Conservation (phyloP, 768 basidiomycete genomes). For the Myochromella boudieri region DNA sequence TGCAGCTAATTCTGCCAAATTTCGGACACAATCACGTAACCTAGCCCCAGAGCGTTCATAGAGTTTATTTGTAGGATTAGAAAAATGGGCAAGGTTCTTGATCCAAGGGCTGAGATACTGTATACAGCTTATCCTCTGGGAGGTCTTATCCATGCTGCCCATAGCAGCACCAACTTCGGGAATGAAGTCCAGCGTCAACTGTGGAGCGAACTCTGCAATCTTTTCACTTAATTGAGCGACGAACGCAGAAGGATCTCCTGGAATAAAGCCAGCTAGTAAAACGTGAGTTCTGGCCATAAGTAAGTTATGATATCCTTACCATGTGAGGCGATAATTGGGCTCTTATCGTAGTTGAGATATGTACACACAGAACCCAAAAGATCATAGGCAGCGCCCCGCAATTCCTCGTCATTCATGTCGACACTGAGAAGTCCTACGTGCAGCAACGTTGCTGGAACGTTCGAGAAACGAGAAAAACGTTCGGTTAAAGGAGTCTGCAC, state of each 20-base stretch:
- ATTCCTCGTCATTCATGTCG: conserved; percentile 68
- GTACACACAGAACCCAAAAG: conserved; percentile 75
- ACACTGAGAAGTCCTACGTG: conserved; percentile 84
- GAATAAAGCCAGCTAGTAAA: conserved; percentile 64
- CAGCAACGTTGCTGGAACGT: conserved; percentile 83
- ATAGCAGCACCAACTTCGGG: conserved; percentile 78
- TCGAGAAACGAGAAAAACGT: conserved; percentile 75
- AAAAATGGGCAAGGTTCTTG: conserved; percentile 71
- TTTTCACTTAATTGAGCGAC: conserved; percentile 68
- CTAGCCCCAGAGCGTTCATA: conserved; percentile 74
- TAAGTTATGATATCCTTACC: conserved; percentile 37
- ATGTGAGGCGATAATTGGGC: conserved; percentile 67
- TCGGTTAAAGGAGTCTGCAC: conserved; percentile 52
- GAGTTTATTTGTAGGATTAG: conserved; percentile 64
- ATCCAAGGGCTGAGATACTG: conserved; percentile 91
- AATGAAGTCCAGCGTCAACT: conserved; percentile 85
- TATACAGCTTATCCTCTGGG: conserved; percentile 69
- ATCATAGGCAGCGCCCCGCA: conserved; percentile 79
- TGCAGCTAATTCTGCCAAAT: conserved; percentile 73
- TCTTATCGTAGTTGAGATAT: conserved; percentile 76
- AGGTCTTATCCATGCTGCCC: conserved; percentile 45
- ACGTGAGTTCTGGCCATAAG: not conserved
- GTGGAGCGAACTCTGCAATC: conserved; percentile 71
- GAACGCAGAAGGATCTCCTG: conserved; percentile 63
- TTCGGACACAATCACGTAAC: conserved; percentile 79